Base-by-base conservation (phyloP, 768 basidiomycete genomes). In the Lentinula sp. region DNA sequence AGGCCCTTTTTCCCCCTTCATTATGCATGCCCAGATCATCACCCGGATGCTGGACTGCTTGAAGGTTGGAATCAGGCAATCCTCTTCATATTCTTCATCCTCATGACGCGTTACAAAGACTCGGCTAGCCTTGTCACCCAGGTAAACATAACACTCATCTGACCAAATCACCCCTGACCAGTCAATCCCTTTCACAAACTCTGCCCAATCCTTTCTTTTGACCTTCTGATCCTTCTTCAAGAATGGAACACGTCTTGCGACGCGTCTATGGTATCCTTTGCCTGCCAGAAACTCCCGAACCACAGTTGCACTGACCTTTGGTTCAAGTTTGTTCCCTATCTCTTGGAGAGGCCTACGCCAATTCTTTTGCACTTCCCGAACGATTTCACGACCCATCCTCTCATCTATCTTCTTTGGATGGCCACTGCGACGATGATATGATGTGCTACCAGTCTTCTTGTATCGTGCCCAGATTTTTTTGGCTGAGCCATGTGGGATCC, bases 1-100 rank as follows among this genome's bases (percentile, higher is more conserved):
- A 37, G 64, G 58, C 40, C 64, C 64, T 54, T 65, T 65, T 58
- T 13, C 4, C 11, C 52, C 62, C 32, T 31, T 23, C 59, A 61
- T 57, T 11, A 65, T 62, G 43, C 58, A 60, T 13, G 28, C 62
- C 64, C 64, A 65, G 51, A 65, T 45, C 64, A 65, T 65, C 18
- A 60, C 51, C 11, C 54, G 42, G 1, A 63, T 32, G 3, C 39
- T 28, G 28, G 51, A 60, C 45, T 62, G 64, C 35, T 45, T 60
- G 34, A 62, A 57, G 10, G 58, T 49, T 15, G 52, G 57, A 10
- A 65, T 51, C 32, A 55, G 9, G 54, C 64, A 63, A 18, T 62
- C 57, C 10, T 65, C 64, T 18, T 51, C 28, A 28, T 43, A 62
- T 54, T 62, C 59, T 46, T 65, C 62, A 45, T 61, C 66, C n/a